These are phyloP conservation scores for Takashimella tepidaria DNA, from an alignment of 1,284 basidiomycete genomes.

Conservation along the genomic window DNA sequence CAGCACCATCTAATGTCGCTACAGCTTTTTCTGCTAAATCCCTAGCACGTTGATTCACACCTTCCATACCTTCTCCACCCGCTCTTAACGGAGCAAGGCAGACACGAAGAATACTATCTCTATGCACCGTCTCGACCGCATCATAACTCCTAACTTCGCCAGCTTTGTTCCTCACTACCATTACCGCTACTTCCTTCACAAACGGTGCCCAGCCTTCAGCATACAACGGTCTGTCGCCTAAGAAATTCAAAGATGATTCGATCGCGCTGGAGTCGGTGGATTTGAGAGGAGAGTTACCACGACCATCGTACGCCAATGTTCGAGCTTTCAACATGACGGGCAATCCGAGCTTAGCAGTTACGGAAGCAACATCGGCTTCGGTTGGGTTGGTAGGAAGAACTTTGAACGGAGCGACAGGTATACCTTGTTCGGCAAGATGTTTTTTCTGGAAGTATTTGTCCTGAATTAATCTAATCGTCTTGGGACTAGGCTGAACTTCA, in stretches of 20 bases:
- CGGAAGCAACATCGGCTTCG: slow-evolving; percentile 56
- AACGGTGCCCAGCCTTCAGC: slow-evolving; percentile 94
- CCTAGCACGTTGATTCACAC: slow-evolving; percentile 61
- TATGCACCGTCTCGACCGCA: slow-evolving; percentile 92
- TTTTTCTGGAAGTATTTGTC: slow-evolving; percentile 91
- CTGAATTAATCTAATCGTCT: slow-evolving; percentile 84
- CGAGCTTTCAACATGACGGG: slow-evolving; percentile 96
- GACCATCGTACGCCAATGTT: slow-evolving; percentile 91
- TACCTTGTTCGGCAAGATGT: slow-evolving; percentile 58
- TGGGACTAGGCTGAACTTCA: slow-evolving; percentile 76
- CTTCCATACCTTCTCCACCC: slow-evolving; percentile 50
- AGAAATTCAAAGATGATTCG: slow-evolving; percentile 60
- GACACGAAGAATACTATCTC: slow-evolving; percentile 88
- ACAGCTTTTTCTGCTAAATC: slow-evolving; percentile 78
- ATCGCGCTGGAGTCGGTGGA: slow-evolving; percentile 52
- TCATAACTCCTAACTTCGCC: slow-evolving; percentile 83
- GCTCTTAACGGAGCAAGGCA: slow-evolving; percentile 73
- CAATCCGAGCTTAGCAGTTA: slow-evolving; percentile 62
- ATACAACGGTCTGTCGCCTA: slow-evolving; percentile 66
- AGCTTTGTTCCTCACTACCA: slow-evolving; percentile 79
- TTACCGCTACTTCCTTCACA: slow-evolving; percentile 86
- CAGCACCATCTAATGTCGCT: slow-evolving; percentile 76
- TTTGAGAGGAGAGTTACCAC: slow-evolving; percentile 82
- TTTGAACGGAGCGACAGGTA: slow-evolving; percentile 72
- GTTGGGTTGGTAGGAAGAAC: slow-evolving; percentile 49